These are phyloP conservation scores for Triglochin maritima DNA, from an alignment of 106 monocot species.

Conservation along the genomic window DNA sequence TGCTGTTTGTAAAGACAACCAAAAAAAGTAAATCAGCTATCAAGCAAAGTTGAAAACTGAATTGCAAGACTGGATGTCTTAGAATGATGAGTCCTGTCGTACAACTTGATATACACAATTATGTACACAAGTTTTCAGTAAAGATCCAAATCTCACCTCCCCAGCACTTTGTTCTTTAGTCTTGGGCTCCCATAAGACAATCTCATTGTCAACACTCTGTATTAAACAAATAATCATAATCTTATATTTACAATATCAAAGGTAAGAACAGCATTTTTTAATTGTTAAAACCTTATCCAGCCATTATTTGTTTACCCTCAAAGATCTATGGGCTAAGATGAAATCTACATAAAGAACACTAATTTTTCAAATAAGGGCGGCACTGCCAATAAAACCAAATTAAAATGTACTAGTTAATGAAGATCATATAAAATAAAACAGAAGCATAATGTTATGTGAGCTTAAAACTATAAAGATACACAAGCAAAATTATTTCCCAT, in stretches of 20 bases:
- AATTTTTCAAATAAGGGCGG: too few species aligned
- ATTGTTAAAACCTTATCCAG: too few species aligned
- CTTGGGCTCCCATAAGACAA: conserved; percentile 95
- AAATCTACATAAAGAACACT: too few species aligned
- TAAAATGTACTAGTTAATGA: not conserved
- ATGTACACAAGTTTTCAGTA: too few species aligned
- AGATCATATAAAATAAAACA: not conserved
- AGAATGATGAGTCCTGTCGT: not conserved
- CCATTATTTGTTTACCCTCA: too few species aligned
- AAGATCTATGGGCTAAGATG: too few species aligned
- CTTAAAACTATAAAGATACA: too few species aligned
- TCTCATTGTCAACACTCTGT: conserved; percentile 98
- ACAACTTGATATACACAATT: too few species aligned
- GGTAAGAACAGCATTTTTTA: too few species aligned
- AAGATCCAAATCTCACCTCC: conserved; percentile 36
- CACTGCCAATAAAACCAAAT: too few species aligned
- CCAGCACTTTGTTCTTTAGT: conserved; percentile 91
- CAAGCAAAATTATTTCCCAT: not conserved
- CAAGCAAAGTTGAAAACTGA: not conserved
- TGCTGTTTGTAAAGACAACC: not conserved
- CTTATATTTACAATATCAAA: not conserved
- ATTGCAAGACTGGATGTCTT: not conserved
- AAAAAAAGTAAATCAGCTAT: not conserved
- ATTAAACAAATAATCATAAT: conserved; percentile 11
- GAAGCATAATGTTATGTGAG: too few species aligned